Base-by-base conservation (phyloP, 129 eudicot genomes). In the Flaveria linearis region DNA sequence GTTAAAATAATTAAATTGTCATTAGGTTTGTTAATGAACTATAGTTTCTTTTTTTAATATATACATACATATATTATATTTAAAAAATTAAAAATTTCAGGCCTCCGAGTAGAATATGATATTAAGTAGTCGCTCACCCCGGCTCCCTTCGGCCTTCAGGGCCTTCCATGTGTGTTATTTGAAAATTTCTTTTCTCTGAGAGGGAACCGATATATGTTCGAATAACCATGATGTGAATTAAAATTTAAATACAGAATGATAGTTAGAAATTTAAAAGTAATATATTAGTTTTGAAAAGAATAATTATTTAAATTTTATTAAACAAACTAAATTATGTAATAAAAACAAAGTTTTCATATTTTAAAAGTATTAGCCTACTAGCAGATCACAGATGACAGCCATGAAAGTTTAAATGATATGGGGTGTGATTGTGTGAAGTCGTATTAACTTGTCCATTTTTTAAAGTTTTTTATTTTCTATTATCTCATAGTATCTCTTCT, bases 401-500 rank as follows among this genome's bases (percentile, higher is more conserved):
- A 36, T 62, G 78, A 79, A 79, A 71, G 73, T 50, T 52, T 5
- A 18, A 79, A 79, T 12, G 25, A 63, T 79, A 25, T 30, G 58
- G 17, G 52, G 51, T 49, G 41, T n/a, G n/a, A n/a, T n/a, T n/a
- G n/a, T n/a, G n/a, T 49, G 77, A 71, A 50, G 26, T 12, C 56
- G 23, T 30, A 10, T 41, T 18, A 79, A 41, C 47, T n/a, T 52
- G 63, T 60, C 65, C 82, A 60, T 23, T 62, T 7, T 56, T 55
- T 56, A 68, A 76, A 67, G 74, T 56, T 33, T 56, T 33, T 26
- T 28, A 10, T 25, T 42, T 73, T 75, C 16, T 33, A 50, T 9
- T 20, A 13, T n/a, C n/a, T n/a, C n/a, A n/a, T n/a, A n/a, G n/a
- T n/a, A n/a, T n/a, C n/a, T n/a, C n/a, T n/a, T n/a, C n/a, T n/a